Conservation (phyloP, 306 rosid genomes). For the Cicer yamashitae region DNA sequence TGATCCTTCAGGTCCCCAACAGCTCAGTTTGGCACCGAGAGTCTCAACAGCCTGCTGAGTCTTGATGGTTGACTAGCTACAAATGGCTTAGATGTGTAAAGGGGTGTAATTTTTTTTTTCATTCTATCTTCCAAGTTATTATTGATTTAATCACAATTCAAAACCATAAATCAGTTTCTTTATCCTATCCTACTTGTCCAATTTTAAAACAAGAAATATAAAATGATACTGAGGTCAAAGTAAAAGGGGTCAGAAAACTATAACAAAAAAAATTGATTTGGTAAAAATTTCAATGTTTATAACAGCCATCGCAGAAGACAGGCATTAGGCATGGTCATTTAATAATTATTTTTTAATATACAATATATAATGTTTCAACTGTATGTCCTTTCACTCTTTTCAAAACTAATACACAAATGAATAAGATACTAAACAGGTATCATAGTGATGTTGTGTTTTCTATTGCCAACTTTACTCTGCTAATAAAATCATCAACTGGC, state of each 20-base stretch:
- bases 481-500: slow-evolving; percentile 75
- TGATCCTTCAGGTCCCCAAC: too few relatives aligned
- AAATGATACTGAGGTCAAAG: background rate
- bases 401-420: slow-evolving; percentile 8
- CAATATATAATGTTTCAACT: background rate
- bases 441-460: slow-evolving; percentile 63
- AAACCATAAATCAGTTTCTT: background rate
- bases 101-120: too few relatives aligned
- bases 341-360: slow-evolving; percentile 16
- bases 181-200: background rate
- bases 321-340: background rate
- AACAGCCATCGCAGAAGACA: background rate
- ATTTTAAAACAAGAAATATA: background rate
- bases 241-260: background rate
- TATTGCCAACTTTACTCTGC: slow-evolving; percentile 63
- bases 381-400: background rate
- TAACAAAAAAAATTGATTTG: background rate
- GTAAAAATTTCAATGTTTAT: slow-evolving; percentile 11
- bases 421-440: slow-evolving; percentile 30
- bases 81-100: too few relatives aligned
- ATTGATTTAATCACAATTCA: background rate
- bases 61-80: too few relatives aligned
- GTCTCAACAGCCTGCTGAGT: too few relatives aligned
- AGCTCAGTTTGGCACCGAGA: too few relatives aligned
- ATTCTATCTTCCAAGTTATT: too few relatives aligned